A percentile compares a stretch with the other conserved stretches of the same genome.
These are phyloP conservation scores for Clavispora santaluciae DNA, from an alignment of 805 yeast species.

Conservation along the genomic window DNA sequence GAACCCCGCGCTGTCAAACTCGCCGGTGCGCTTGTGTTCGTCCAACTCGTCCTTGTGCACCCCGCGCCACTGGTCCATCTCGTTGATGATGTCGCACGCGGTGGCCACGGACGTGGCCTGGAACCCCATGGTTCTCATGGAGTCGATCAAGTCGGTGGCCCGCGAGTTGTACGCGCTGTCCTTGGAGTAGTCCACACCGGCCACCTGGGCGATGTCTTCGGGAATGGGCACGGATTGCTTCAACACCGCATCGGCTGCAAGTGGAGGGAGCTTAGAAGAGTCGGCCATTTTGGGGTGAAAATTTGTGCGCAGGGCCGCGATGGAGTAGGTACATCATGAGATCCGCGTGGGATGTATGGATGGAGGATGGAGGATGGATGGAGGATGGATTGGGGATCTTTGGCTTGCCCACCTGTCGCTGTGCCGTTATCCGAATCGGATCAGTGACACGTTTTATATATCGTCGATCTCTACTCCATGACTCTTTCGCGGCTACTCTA, in stretches of 20 bases:
- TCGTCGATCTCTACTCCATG: too few relatives aligned
- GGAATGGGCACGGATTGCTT: conserved; percentile 85
- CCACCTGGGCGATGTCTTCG: conserved; percentile 68
- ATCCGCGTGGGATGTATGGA: too few relatives aligned
- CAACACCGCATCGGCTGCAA: conserved; percentile 89
- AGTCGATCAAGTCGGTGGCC: conserved; percentile 71
- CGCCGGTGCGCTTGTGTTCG: conserved; percentile 65
- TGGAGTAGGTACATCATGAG: too few relatives aligned
- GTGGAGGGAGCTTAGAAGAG: conserved; percentile 46
- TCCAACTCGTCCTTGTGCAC: conserved; percentile 60
- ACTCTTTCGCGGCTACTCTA: too few relatives aligned
- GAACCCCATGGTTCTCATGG: conserved; percentile 96
- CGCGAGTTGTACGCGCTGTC: conserved; percentile 70
- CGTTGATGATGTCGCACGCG: conserved; percentile 89
- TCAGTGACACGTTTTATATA: too few relatives aligned
- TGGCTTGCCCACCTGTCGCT: too few relatives aligned
- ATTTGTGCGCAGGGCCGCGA: conserved; percentile 2
- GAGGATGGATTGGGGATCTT: too few relatives aligned
- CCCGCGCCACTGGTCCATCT: conserved; percentile 94
- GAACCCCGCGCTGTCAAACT: conserved; percentile 68
- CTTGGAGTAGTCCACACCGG: conserved; percentile 85
- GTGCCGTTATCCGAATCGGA: too few relatives aligned
- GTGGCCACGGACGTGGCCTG: conserved; percentile 84
- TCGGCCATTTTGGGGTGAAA: not conserved
- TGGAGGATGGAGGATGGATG: too few relatives aligned